These are phyloP conservation scores for Mucor sp. DNA, from an alignment of 371 early-diverging fungal genomes.

Conservation along the genomic window DNA sequence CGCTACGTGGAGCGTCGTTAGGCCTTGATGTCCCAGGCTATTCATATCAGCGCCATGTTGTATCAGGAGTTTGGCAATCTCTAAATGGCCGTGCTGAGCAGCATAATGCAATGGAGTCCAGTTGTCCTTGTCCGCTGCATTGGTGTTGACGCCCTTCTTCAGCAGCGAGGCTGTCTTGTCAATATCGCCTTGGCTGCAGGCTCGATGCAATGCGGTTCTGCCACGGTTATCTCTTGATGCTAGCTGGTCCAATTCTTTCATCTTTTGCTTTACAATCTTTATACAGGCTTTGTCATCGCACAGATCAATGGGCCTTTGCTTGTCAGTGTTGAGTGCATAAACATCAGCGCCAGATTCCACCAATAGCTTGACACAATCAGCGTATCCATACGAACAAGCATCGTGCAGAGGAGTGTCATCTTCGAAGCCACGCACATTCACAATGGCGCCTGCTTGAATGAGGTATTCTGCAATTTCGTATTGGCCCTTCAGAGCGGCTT, in stretches of 20 bases:
- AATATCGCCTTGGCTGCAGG: conserved; percentile 31
- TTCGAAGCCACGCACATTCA: conserved; percentile 61
- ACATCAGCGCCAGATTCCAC: conserved; percentile 60
- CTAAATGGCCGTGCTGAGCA: conserved; percentile 64
- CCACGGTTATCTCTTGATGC: conserved; percentile 33
- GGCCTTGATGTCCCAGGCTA: conserved; percentile 40
- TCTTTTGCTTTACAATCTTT: conserved; percentile 27
- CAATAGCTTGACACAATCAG: conserved; percentile 58
- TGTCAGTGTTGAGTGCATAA: conserved; percentile 52
- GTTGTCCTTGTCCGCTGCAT: conserved; percentile 60
- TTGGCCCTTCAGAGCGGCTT: conserved; percentile 63
- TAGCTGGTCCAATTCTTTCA: conserved; percentile 38
- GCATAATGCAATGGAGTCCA: conserved; percentile 89
- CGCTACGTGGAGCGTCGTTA: conserved; percentile 63
- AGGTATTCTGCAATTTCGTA: conserved; percentile 56
- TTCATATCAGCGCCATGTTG: conserved; percentile 75
- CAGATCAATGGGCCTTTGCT: conserved; percentile 54
- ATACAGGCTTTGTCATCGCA: conserved; percentile 41
- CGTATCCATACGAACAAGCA: conserved; percentile 71
- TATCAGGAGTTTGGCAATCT: conserved; percentile 65
- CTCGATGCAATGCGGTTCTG: conserved; percentile 38
- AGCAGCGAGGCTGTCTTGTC: conserved; percentile 23
- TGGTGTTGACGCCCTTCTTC: conserved; percentile 77
- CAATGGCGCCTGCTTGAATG: conserved; percentile 52
- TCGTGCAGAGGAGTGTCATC: conserved; percentile 81